A percentile compares a stretch with the other conserved stretches of the same genome.
phyloP scores from a whole-genome alignment of 2,329 filamentous ascomycete species.

The Rhynchosporium graminicola region DNA sequence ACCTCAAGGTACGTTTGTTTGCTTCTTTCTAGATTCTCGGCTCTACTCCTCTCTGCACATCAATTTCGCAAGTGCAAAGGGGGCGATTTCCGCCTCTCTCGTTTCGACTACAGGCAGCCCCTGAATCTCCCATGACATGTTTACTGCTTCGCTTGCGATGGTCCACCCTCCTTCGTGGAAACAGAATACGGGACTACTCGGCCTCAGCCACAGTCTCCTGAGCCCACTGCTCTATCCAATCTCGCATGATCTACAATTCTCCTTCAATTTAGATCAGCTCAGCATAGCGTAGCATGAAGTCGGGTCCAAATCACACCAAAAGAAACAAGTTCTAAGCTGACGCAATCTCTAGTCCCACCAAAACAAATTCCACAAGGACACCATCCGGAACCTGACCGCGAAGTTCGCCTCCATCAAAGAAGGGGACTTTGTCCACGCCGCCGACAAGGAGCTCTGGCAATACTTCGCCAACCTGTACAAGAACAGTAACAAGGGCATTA shows the following conservation, averaged over 20 bases:
- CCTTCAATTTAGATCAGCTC: not conserved
- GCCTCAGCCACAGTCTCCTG: slow-evolving; percentile 17
- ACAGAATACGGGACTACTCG: slow-evolving; percentile 4
- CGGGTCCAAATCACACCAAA: not conserved
- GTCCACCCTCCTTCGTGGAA: slow-evolving; percentile 1
- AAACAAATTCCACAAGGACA: slow-evolving; percentile 87
- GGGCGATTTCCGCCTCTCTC: slow-evolving; percentile 11
- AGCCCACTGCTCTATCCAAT: not conserved
- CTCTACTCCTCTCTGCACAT: not conserved
- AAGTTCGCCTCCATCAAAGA: slow-evolving; percentile 68
- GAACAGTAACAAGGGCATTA: slow-evolving; percentile 98
- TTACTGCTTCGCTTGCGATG: slow-evolving; percentile 15
- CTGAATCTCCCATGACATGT: slow-evolving; percentile 12
- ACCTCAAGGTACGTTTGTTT: slow-evolving; percentile 69
- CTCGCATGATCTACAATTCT: not conserved
- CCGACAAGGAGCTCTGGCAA: slow-evolving; percentile 75
- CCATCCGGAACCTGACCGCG: slow-evolving; percentile 66
- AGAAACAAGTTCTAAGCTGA: slow-evolving; percentile 18
- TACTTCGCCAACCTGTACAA: slow-evolving; percentile 92
- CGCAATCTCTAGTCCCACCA: slow-evolving; percentile 68
- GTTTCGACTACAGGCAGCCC: slow-evolving; percentile 25
- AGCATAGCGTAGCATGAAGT: not conserved
- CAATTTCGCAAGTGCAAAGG: not conserved
- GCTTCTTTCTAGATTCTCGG: not conserved
- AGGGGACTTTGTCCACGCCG: slow-evolving; percentile 62